Evolutionary conservation across 495 filamentous ascomycete genomes (phyloP), one percentile per base, ranked within the genome.

Genomic region (Podospora didyma): DNA sequence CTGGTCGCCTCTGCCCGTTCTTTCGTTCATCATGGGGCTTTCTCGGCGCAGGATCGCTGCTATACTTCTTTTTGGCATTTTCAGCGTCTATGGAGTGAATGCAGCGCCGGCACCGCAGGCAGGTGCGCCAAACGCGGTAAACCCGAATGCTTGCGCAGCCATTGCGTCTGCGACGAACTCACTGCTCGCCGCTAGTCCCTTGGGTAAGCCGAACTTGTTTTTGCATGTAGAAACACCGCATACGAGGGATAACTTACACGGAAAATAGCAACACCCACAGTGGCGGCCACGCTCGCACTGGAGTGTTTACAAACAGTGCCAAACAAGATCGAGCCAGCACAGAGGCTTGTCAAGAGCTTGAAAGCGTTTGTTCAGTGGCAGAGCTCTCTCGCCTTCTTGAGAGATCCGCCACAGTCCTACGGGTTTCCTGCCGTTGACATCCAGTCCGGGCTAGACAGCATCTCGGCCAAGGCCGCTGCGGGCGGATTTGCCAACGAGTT

Each of bases 401-500:
- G 74, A 53, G 57, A 70, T 20, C 77, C 76, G 7, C 77, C 77
- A 2, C 17, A 58, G 53, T 61, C 60, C 14, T 80, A 78, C 46
- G 48, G 53, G 45, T 64, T 71, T 28, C 66, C 71, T 1, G 45
- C 69, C 3, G 64, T 73, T 9, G 77, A 80, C 49, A 64, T 80
- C 46, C 39, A 70, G 11, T 71, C 58, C n/a, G 66, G 63, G 2
- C 60, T 78, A 4, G 69, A 75, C 51, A 55, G 59, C 6, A 74
- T 79, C 51, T 42, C 57, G 9, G 50, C 49, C 6, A 69, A 52
- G 7, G 63, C 58, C 14, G 46, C 49, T 12, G 49, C 50, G n/a
- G 70, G 67, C 9, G 59, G 51, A 12, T 83, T 72, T 55, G 62
- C 56, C 16, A 79, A 69, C 47, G 79, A 83, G 57, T 82, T 74